Base-by-base conservation (phyloP, 108 stramenopile genomes). In the Fistulifera pelliculosa region DNA sequence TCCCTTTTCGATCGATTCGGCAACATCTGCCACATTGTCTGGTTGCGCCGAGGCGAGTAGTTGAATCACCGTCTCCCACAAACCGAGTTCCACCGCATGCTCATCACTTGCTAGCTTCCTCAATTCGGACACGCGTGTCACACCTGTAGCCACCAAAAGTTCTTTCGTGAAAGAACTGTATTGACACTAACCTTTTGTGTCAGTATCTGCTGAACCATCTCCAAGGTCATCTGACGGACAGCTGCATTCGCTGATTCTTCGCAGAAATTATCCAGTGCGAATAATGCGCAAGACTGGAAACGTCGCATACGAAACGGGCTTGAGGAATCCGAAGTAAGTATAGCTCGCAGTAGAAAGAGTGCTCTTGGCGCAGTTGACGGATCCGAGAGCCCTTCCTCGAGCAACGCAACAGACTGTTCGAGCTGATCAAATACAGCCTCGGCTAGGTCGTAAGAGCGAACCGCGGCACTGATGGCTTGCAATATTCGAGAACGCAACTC, bases 191-290 rank as follows among this genome's bases (percentile, higher is more conserved):
- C 60, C 23, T 68, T 54, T 0, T 71, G 76, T 21, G 58, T 12
- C 38, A 86, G 40, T 14, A 87, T 52, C 47, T 70, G 72, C 14
- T 61, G 50, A 43, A 84, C 41, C 52, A 86, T 41, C 5, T 62
- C 40, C n/a, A 90, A 41, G 19, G 76, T 48, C 78, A 79, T 79
- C 66, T 90, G 84, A 45, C 89, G 70, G n/a, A 86, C 58, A 35
- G 3, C 6, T 35, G 8, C 31, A 42, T 84, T 77, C n/a, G 72
- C 52, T 23, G 79, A 60, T 11, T 40, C 44, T 45, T 73, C 69
- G 27, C 35, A 47, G 18, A 49, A 54, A 1, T 60, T 59, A 42
- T 73, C 62, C 41, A 85, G 25, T 8, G 60, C 52, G 18, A 86
- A 59, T 10, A 61, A 51, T 3, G 8, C 31, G 8, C 31, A 35